Base-by-base conservation (phyloP, 805 yeast species). In the Ogataea degrootiae region DNA sequence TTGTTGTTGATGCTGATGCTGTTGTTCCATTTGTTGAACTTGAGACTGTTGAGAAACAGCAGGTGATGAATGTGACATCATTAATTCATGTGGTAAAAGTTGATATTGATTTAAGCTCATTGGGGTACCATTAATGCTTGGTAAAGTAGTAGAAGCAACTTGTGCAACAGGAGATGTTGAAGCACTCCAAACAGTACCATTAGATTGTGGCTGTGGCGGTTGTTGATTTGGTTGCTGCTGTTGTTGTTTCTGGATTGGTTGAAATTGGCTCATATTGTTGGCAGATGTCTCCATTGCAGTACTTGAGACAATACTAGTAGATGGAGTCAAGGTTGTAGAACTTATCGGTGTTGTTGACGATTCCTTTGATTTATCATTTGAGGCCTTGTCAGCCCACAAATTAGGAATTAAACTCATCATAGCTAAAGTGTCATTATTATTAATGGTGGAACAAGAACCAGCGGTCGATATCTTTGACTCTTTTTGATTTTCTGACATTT, bases 331-430 rank as follows among this genome's bases (percentile, higher is more conserved):
- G 21, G 51, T 22, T 36, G 54, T 15, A 14, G 50, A 39, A 17
- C 49, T 38, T 43, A 48, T 26, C 12, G 46, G 19, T 26, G 48
- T 41, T 17, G 41, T 16, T 15, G 43, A 29, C 3, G 21, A 5
- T 26, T 39, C n/a, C 5, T 29, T 39, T 22, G 43, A 17, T 23
- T 40, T n/a, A 19, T 36, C 43, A 40, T 46, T 42, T 12, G 39
- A 37, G 11, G 35, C 9, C 26, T 47, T 43, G n/a, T 52, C 56
- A 5, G 54, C 37, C 65, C 65, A 61, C 9, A 61, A 41, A 37
- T 57, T 55, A 12, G 65, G 65, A 31, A 61, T 52, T 36, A 60
- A 42, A 16, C 51, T 57, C 59, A 58, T 55, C 61, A 58, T 56
- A 17, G 48, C 50, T 15, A 52, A 26, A 5, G 50, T 21, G 36